Base-by-base conservation (phyloP, 441 rosid genomes). In the Melastoma candidum region DNA sequence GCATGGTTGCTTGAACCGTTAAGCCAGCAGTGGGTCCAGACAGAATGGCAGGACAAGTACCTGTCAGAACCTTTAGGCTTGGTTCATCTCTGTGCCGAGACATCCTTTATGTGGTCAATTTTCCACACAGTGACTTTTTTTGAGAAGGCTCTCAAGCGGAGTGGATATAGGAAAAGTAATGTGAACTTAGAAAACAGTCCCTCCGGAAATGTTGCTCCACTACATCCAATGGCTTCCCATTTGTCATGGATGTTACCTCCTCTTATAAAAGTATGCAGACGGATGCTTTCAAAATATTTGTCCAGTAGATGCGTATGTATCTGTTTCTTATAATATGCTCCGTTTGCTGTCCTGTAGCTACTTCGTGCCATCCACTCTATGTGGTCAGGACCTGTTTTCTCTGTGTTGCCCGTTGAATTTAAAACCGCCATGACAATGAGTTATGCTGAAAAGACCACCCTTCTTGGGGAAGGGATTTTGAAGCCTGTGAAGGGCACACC, bases 201-300 rank as follows among this genome's bases (percentile, higher is more conserved):
- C 26, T 12, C 66, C 26, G 67, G 57, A 57, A 75, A 52, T 69
- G 59, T 69, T 55, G 59, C 67, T 60, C 9, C 44, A 49, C 47
- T 67, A 59, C 97, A 93, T 76, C 99, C 99, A 46, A 79, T 93
- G 86, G 90, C 90, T 70, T 79, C 81, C 57, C 99, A 93, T 74
- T 77, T 93, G 47, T 79, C 94, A 24, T 93, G 99, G 99, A 93
- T 93, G 96, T 74, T 89, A 68, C 97, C 97, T 68, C 96, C 99
- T 64, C 93, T 93, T 57, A 59, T 87, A 61, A 93, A 83, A 67
- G 99, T 93, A 77, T 47, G 80, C 46, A 4, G 12, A 36, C 29
- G 36, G 3, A 13, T 52, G 26, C 24, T 52, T 52, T 43, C 41
- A 32, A 26, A 4, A 1, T 36, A 26, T 13, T 52, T 36, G 12